phyloP scores from a whole-genome alignment of 2,329 filamentous ascomycete species.

The Epichloe coenophiala region DNA sequence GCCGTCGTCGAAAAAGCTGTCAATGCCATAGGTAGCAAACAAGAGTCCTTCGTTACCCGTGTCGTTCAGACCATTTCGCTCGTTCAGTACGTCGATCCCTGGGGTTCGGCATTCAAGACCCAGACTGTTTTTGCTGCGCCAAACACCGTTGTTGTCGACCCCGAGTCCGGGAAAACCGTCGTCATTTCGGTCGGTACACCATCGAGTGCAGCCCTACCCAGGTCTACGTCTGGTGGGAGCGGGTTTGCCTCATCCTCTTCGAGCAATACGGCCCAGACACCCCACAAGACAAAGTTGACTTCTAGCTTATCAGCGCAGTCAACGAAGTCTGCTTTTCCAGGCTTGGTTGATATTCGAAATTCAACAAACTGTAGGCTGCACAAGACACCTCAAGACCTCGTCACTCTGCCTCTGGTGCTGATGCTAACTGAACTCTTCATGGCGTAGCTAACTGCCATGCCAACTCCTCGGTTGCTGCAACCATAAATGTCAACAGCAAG shows the following conservation, averaged over 20 bases:
- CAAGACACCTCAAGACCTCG: background rate
- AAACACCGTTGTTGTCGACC: slow-evolving; percentile 24
- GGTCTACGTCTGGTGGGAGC: slow-evolving; percentile 11
- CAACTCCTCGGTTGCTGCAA: slow-evolving; percentile 5
- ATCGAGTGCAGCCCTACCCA: slow-evolving; percentile 12
- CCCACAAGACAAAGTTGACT: slow-evolving; percentile 2
- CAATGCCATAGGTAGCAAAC: slow-evolving; percentile 1
- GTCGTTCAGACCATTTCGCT: slow-evolving; percentile 43
- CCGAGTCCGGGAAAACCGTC: slow-evolving; percentile 23
- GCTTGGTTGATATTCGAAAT: slow-evolving; percentile 9
- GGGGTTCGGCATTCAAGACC: slow-evolving; percentile 30
- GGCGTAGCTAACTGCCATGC: background rate
- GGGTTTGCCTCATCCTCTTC: slow-evolving; percentile 8
- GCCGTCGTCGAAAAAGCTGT: slow-evolving; percentile 8
- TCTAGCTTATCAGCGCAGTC: slow-evolving; percentile 9
- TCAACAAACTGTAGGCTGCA: slow-evolving; percentile 12
- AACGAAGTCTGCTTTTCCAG: slow-evolving; percentile 5
- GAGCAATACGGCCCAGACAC: background rate
- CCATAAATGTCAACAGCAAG: background rate
- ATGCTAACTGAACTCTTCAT: background rate
- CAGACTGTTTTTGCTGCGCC: slow-evolving; percentile 28
- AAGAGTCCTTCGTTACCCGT: slow-evolving; percentile 23
- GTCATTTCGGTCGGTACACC: slow-evolving; percentile 16
- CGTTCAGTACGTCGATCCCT: slow-evolving; percentile 36
- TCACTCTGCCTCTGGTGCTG: background rate